phyloP scores from a whole-genome alignment of 1,139 yeast genomes.

The Candida pseudocylindracea region DNA sequence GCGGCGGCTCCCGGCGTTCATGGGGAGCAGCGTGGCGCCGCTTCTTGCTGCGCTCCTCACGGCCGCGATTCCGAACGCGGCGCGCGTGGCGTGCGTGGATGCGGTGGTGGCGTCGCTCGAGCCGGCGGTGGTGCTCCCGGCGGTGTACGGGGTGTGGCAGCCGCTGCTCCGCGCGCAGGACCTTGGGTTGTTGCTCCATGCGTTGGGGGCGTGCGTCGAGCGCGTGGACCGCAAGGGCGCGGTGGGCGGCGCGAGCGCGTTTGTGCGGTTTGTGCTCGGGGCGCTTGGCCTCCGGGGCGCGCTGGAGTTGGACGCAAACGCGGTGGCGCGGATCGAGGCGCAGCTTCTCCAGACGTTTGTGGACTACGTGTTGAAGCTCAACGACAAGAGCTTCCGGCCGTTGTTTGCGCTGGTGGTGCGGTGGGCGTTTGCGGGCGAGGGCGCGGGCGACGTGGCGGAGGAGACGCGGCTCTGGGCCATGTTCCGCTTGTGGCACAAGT shows the following conservation, averaged over 20 bases:
- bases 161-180: slow-evolving; percentile 16
- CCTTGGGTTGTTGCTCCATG: slow-evolving; percentile 47
- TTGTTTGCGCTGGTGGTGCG: slow-evolving; percentile 69
- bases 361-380: slow-evolving; percentile 65
- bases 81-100: too few species aligned
- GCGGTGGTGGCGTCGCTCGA: too few species aligned
- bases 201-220: slow-evolving; percentile 44
- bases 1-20: slow-evolving; percentile 72
- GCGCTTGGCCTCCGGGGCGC: slow-evolving; percentile 45
- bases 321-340: slow-evolving; percentile 63
- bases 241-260: slow-evolving; percentile 40
- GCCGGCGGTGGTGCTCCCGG: too few species aligned
- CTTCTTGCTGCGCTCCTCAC: too few species aligned
- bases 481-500: slow-evolving; percentile 67
- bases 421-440: slow-evolving; percentile 85
- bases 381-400: slow-evolving; percentile 87
- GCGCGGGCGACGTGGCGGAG: slow-evolving; percentile 18
- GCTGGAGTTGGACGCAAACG: slow-evolving; percentile 37
- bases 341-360: slow-evolving; percentile 57
- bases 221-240: slow-evolving; percentile 55
- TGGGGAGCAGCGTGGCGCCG: slow-evolving; percentile 32
- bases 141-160: too few species aligned
- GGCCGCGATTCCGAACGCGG: too few species aligned
- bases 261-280: slow-evolving; percentile 47
- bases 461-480: slow-evolving; percentile 49